Evolutionary conservation across 78 protist genomes (phyloP).

Genomic region (Parvularia atlantis): DNA sequence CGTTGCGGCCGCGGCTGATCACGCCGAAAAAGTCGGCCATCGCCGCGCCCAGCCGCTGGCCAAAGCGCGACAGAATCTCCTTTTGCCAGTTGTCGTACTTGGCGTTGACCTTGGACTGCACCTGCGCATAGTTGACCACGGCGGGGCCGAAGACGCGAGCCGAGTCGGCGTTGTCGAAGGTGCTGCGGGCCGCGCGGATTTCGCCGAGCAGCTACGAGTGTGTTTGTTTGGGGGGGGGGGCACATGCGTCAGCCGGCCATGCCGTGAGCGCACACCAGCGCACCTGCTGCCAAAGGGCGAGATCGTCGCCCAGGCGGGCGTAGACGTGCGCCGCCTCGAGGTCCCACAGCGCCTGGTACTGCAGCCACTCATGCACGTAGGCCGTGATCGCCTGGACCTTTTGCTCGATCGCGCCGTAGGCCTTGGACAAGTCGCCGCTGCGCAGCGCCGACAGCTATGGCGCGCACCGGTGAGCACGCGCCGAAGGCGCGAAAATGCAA

Average conservation of each 20-base stretch:
- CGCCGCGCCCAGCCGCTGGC: conserved; percentile 26
- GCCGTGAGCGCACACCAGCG: no score
- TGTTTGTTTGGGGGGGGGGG: no score
- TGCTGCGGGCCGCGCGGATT: conserved; percentile 40
- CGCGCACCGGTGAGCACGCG: no score
- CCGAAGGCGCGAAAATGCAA: no score
- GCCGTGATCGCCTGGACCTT: conserved; percentile 25
- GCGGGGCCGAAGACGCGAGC: conserved; percentile 57
- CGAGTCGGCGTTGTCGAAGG: conserved; percentile 67
- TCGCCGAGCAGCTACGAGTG: conserved; percentile 19
- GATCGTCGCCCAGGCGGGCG: conserved; percentile 61
- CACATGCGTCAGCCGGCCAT: no score
- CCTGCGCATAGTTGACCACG: conserved; percentile 67
- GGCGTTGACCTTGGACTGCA: conserved; percentile 69
- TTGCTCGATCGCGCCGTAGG: conserved; percentile 48
- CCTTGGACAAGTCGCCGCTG: conserved; percentile 1
- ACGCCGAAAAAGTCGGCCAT: conserved; percentile 26
- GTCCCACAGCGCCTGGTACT: conserved; percentile 92
- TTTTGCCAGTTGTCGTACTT: conserved; percentile 81
- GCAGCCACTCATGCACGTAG: conserved; percentile 75
- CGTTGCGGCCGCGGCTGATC: conserved; percentile 29
- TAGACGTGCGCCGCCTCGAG: conserved; percentile 50
- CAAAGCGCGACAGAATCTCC: conserved; percentile 60
- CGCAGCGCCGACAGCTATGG: neutral
- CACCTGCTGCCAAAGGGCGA: conserved; percentile 66